Evolutionary conservation across 805 yeast species (phyloP).

Genomic region (Wickerhamiella lipophila): DNA sequence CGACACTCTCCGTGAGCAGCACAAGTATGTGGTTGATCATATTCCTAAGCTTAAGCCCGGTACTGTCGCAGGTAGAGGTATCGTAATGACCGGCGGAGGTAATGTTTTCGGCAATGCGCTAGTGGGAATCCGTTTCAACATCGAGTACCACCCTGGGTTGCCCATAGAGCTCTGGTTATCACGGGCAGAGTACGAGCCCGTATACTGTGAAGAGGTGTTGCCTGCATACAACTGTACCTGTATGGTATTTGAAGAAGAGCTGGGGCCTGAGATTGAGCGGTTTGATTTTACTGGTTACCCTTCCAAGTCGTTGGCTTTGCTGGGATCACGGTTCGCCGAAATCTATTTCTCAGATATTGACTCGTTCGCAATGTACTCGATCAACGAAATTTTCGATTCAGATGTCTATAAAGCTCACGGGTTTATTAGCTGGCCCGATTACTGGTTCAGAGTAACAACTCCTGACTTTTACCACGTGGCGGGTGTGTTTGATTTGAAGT

Average conservation of each 20-base stretch:
- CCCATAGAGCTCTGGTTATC: constrained; percentile 82
- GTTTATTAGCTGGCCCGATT: constrained; percentile 69
- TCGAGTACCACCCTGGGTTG: constrained; percentile 49
- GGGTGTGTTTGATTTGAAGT: constrained; percentile 29
- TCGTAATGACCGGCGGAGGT: constrained; percentile 72
- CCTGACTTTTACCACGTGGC: constrained; percentile 63
- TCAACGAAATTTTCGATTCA: constrained; percentile 45
- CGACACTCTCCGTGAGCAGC: neutral
- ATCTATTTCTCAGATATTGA: constrained; percentile 66
- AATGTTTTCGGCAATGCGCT: constrained; percentile 59
- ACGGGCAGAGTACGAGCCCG: constrained; percentile 56
- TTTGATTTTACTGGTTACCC: constrained; percentile 53
- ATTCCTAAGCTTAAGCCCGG: neutral
- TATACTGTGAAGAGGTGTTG: constrained; percentile 50
- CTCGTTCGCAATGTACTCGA: constrained; percentile 53
- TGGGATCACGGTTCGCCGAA: constrained; percentile 62
- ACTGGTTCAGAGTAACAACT: constrained; percentile 73
- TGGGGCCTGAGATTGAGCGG: constrained; percentile 40
- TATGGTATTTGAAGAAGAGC: constrained; percentile 48
- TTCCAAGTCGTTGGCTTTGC: constrained; percentile 53
- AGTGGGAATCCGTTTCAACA: constrained; percentile 47
- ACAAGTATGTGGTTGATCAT: neutral
- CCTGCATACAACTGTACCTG: constrained; percentile 58
- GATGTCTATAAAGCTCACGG: constrained; percentile 44
- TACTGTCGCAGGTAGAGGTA: constrained; percentile 33